phyloP scores from a whole-genome alignment of 768 basidiomycete genomes.

The Trichaptum fuscoviolaceum region DNA sequence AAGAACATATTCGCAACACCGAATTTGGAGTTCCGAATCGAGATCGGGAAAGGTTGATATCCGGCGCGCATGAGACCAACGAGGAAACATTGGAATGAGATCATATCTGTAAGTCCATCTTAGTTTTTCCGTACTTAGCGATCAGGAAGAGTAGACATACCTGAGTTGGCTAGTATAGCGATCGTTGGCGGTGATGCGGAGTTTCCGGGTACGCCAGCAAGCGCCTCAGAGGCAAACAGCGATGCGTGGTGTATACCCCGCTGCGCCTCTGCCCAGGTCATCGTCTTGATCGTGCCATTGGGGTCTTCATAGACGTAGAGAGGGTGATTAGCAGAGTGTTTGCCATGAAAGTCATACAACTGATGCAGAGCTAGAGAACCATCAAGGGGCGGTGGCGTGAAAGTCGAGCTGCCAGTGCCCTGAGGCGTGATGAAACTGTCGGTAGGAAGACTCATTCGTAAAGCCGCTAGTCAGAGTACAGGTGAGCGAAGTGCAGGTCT shows the following conservation, averaged over 20 bases:
- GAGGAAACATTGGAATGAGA: constrained; percentile 22
- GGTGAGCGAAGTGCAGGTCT: background rate
- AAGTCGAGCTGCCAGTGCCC: constrained; percentile 23
- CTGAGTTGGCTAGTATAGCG: constrained; percentile 11
- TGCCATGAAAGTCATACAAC: constrained; percentile 30
- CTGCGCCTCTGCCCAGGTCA: constrained; percentile 23
- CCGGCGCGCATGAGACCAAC: constrained; percentile 18
- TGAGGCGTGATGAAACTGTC: constrained; percentile 15
- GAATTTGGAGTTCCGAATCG: constrained; percentile 27
- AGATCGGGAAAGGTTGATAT: constrained; percentile 16
- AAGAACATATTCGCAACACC: constrained; percentile 31
- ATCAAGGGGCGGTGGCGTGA: constrained; percentile 28
- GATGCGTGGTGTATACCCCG: constrained; percentile 24
- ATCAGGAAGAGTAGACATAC: background rate
- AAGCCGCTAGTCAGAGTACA: background rate
- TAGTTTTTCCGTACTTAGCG: background rate
- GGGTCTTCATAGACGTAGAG: constrained; percentile 22
- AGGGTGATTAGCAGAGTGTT: constrained; percentile 27
- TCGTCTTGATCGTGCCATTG: constrained; percentile 12
- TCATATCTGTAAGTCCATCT: constrained; percentile 21
- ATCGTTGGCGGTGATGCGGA: constrained; percentile 7
- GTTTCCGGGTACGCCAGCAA: background rate
- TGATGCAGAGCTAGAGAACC: constrained; percentile 27
- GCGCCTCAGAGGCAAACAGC: constrained; percentile 8
- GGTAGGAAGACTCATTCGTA: background rate